phyloP scores from a whole-genome alignment of 768 basidiomycete genomes.

The Boletus rufocinnamomeus region DNA sequence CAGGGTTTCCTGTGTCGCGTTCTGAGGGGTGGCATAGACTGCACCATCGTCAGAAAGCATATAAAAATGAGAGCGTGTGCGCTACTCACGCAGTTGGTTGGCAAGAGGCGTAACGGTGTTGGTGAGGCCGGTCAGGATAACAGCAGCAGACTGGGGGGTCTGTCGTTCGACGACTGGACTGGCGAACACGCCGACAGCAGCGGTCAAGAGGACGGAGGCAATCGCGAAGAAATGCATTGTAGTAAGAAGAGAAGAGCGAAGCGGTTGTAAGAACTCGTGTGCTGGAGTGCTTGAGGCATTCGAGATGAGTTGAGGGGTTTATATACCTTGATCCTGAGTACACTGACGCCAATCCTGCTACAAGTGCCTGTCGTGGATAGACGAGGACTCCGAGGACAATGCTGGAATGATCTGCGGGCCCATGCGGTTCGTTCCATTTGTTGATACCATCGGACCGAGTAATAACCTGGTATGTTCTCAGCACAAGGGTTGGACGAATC shows the following conservation, averaged over 20 bases:
- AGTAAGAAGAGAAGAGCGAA: background rate
- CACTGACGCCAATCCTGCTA: background rate
- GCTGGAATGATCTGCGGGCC: background rate
- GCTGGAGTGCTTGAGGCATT: constrained; percentile 11
- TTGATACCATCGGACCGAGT: background rate
- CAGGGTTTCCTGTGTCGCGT: constrained; percentile 15
- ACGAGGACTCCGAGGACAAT: constrained; percentile 8
- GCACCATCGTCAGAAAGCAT: background rate
- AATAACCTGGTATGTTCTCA: background rate
- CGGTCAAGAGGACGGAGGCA: constrained; percentile 10
- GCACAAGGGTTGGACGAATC: background rate
- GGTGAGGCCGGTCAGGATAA: constrained; percentile 6
- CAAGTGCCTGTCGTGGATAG: background rate
- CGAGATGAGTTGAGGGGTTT: constrained; percentile 3
- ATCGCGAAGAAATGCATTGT: constrained; percentile 15
- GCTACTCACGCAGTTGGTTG: constrained; percentile 13
- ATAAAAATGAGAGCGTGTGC: background rate
- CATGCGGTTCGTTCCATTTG: background rate
- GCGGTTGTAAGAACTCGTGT: constrained; percentile 9
- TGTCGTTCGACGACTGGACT: constrained; percentile 12
- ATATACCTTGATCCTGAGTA: constrained; percentile 11
- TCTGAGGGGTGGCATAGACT: constrained; percentile 15
- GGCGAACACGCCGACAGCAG: constrained; percentile 10
- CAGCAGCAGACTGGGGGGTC: constrained; percentile 5
- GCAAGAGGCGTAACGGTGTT: constrained; percentile 9